Base-by-base conservation (phyloP, 1,139 yeast species). In the Blastobotrys arbuscula region DNA sequence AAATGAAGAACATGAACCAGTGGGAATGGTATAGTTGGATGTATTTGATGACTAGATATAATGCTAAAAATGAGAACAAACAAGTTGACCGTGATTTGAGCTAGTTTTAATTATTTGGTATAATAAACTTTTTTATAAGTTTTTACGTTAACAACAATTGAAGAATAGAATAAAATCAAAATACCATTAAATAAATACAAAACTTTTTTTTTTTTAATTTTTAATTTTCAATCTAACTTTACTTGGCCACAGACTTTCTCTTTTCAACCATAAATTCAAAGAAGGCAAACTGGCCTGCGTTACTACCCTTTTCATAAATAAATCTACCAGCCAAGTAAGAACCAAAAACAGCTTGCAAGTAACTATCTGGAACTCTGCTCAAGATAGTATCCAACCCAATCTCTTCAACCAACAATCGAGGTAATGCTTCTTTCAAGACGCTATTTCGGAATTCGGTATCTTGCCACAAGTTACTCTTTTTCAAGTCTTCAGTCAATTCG, bases 321-420 rank as follows among this genome's bases (percentile, higher is more conserved):
- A 86, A 92, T 50, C 85, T 77, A 39, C 96, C 87, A 15, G 96
- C 94, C 60, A 92, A 76, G 64, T 81, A 84, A 40, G 96, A 86
- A 47, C 97, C 96, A 65, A 92, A 86, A 57, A 92, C 79, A 12
- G 97, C 96, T 64, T 82, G 82, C 64, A 90, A 75, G 67, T 92
- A 92, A 52, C 94, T 78, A 53, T 78, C 88, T 16, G 98, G 98
- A 46, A 92, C 95, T 60, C 95, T 80, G 42, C 73, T 61, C 60
- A 90, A 71, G 43, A 92, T 81, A 51, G 73, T 70, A 24, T 82
- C 84, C 51, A 88, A 77, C n/a, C 96, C 96, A 60, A 90, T 77
- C 55, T 78, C 78, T 50, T 79, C 69, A 50, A 86, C 74, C 59
- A 92, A 77, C 59, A 84, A 71, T 45, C 78, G 74, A 50, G 98